Evolutionary conservation across 2,329 filamentous ascomycete species (phyloP).

Genomic region (Ceratocystis destructans): DNA sequence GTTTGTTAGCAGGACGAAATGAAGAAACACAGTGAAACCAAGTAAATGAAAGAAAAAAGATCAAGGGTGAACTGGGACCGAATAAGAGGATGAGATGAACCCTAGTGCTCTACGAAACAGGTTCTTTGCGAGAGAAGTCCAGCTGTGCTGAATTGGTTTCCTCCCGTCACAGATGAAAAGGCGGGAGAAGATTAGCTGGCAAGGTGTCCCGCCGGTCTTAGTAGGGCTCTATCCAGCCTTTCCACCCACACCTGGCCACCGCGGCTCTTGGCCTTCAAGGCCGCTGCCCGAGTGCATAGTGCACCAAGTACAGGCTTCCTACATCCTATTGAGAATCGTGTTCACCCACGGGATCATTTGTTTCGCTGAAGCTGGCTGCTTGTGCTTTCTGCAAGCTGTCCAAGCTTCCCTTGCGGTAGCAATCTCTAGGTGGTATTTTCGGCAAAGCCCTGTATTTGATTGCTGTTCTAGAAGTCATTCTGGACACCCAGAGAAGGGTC

Average conservation of each 20-base stretch:
- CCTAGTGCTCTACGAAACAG: too few relatives aligned
- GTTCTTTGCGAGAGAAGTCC: too few relatives aligned
- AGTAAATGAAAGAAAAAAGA: too few relatives aligned
- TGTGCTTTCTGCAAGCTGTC: slow-evolving; percentile 4
- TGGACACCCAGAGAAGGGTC: background rate
- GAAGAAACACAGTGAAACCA: background rate
- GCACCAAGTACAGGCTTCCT: background rate
- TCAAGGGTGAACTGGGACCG: too few relatives aligned
- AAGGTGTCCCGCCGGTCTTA: too few relatives aligned
- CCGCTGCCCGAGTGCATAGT: background rate
- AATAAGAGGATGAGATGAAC: too few relatives aligned
- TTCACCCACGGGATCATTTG: background rate
- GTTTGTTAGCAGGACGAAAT: background rate
- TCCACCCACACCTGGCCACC: too few relatives aligned
- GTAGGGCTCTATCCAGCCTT: too few relatives aligned
- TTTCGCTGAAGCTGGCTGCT: background rate
- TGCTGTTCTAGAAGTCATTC: background rate
- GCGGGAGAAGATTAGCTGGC: too few relatives aligned
- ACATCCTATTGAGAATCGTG: background rate
- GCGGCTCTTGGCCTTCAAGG: background rate
- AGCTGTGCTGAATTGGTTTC: too few relatives aligned
- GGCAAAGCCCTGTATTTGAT: slow-evolving; percentile 1
- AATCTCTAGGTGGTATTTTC: slow-evolving; percentile 1
- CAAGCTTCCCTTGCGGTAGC: background rate
- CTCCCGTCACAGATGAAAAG: too few relatives aligned